These are phyloP conservation scores for Amauroascus verrucosus DNA, from an alignment of 2,329 filamentous ascomycete species.

Conservation along the genomic window DNA sequence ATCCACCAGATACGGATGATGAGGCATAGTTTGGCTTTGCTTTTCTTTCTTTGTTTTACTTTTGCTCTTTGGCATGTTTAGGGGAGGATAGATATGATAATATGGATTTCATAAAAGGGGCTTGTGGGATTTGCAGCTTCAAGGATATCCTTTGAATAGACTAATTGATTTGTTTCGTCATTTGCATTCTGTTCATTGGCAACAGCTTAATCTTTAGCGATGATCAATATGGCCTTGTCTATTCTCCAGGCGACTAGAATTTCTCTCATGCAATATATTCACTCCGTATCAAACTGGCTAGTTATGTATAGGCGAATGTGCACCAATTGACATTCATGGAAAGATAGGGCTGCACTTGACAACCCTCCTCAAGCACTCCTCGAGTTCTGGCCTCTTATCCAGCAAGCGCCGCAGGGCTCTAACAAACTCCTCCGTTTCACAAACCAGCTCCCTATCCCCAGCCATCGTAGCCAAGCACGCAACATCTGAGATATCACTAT, in stretches of 20 bases:
- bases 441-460: neutral
- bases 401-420: neutral
- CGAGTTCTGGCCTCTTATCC: constrained; percentile 1
- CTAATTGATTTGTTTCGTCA: neutral
- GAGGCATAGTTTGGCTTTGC: constrained; percentile 39
- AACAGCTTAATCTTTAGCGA: too few species aligned
- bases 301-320: too few species aligned
- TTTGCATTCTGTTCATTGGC: too few species aligned
- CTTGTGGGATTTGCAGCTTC: neutral
- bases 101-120: neutral
- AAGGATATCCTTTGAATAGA: neutral
- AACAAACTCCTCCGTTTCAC: neutral
- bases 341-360: constrained; percentile 4
- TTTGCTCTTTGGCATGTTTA: neutral
- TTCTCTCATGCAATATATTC: too few species aligned
- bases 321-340: neutral
- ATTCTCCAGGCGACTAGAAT: too few species aligned
- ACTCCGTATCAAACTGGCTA: neutral
- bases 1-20: constrained; percentile 67
- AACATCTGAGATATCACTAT: constrained; percentile 3
- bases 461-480: neutral
- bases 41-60: neutral
- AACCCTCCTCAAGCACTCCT: neutral
- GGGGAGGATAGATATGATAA: neutral
- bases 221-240: too few species aligned